phyloP scores from a whole-genome alignment of 441 rosid genomes.

The Sinapis alba region DNA sequence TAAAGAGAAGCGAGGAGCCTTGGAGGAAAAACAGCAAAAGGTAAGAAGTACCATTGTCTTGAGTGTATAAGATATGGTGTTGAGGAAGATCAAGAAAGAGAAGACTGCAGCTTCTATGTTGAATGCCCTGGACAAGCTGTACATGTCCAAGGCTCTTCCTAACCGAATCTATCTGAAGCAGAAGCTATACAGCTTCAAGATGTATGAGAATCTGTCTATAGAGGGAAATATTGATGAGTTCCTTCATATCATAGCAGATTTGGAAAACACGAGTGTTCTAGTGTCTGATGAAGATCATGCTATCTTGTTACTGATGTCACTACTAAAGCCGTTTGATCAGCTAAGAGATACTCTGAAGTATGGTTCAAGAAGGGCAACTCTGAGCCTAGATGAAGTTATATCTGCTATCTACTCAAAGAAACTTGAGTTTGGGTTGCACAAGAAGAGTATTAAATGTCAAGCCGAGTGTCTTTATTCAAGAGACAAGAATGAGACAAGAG shows the following conservation, averaged over 20 bases:
- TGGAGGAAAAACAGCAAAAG: neutral
- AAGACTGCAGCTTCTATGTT: neutral
- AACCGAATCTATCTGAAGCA: neutral
- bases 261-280: neutral
- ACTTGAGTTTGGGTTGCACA: neutral
- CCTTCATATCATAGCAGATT: neutral
- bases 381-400: neutral
- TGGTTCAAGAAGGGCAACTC: fast-evolving
- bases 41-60: neutral
- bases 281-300: neutral
- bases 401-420: neutral
- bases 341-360: neutral
- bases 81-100: neutral
- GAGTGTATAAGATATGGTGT: neutral
- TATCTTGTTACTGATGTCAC: neutral
- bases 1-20: neutral
- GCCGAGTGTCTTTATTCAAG: neutral
- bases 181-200: neutral
- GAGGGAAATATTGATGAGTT: neutral
- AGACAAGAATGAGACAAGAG: neutral
- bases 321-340: neutral
- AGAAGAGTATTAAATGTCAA: neutral
- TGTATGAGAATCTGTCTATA: neutral
- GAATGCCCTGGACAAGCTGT: neutral
- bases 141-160: neutral